A percentile compares a stretch with the other conserved stretches of the same genome.
These are phyloP conservation scores for Phyllosticta ampelicida DNA, from an alignment of 2,329 filamentous ascomycete genomes.

Conservation along the genomic window DNA sequence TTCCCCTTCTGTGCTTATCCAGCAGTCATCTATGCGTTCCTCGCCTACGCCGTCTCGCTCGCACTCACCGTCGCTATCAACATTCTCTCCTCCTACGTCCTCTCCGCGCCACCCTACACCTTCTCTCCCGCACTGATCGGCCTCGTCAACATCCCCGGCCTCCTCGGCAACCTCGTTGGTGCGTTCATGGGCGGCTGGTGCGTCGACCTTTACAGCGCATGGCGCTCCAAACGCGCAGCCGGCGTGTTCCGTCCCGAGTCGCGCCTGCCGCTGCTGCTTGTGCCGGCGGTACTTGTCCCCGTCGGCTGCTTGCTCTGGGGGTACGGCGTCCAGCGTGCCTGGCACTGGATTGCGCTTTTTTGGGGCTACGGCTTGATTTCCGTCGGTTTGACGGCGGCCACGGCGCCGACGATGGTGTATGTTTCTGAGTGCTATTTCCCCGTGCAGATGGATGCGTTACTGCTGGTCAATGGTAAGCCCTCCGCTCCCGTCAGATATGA, in stretches of 20 bases:
- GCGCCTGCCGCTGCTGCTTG: conserved; percentile 30
- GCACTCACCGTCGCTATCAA: conserved; percentile 31
- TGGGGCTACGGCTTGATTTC: conserved; percentile 38
- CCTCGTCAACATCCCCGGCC: conserved; percentile 30
- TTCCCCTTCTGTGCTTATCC: conserved; percentile 29
- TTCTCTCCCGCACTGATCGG: conserved; percentile 27
- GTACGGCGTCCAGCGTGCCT: conserved; percentile 31
- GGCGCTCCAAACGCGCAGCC: conserved; percentile 28
- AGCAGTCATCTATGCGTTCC: conserved; percentile 27
- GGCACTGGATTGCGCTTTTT: conserved; percentile 36
- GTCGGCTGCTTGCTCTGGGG: conserved; percentile 36
- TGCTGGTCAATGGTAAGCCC: conserved; percentile 26
- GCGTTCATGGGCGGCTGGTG: conserved; percentile 34
- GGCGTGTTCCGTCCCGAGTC: conserved; percentile 39
- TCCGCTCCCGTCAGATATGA: background rate
- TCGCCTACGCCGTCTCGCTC: conserved; percentile 28
- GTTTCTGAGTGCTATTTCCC: conserved; percentile 30
- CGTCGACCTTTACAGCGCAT: conserved; percentile 34
- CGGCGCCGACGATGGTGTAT: conserved; percentile 33
- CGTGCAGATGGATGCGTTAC: conserved; percentile 26
- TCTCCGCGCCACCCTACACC: conserved; percentile 30
- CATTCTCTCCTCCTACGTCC: conserved; percentile 29
- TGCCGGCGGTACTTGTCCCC: conserved; percentile 33
- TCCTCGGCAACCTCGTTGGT: conserved; percentile 35
- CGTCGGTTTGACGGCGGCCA: conserved; percentile 30